Evolutionary conservation across 208 protist species (phyloP), one percentile per base, ranked within the genome.

Genomic region (Leishmania aethiopica): DNA sequence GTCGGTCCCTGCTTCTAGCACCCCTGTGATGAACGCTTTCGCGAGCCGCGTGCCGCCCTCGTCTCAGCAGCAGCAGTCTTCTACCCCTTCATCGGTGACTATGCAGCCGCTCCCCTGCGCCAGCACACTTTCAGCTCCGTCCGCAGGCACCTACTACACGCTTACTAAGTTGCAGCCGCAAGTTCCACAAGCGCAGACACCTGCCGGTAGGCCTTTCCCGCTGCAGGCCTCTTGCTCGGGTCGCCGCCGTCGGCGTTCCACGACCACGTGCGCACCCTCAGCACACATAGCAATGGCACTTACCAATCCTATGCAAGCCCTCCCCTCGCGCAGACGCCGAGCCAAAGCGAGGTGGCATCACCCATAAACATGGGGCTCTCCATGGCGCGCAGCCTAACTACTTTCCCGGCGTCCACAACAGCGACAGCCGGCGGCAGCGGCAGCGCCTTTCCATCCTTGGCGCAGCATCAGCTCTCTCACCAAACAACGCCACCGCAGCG

Each of bases 171-270:
- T 75, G 32, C 73, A 60, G 49, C 73, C 53, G 35, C 71, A 40
- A 40, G 66, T 40, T 17, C 42, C 47, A 7, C 71, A 51, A 8
- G 47, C 11, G 45, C 71, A 75, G 71, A 59, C 66, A 15, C 37
- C 66, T 47, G 37, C 66, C 66, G 71, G 71, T 53, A 75, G 71
- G 8, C 71, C 40, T 51, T 75, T 47, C 71, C 49, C 73, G 19
- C 45, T 77, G 66, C 49, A 73, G 40, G 13, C 72, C 7, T 59
- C 76, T 35, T 75, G 37, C 71, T 62, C 11, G 69, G 60, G 0
- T 85, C 81, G 42, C 75, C 81, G 6, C 32, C 74, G 53, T 66
- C 67, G 13, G 66, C 45, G 45, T 84, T 67, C 59, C 75, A 80
- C 75, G 40, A 19, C 32, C 73, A 77, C 49, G 35, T 35, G 6